Conservation (phyloP, 106 monocot species). For the Xerophyta viscosa region DNA sequence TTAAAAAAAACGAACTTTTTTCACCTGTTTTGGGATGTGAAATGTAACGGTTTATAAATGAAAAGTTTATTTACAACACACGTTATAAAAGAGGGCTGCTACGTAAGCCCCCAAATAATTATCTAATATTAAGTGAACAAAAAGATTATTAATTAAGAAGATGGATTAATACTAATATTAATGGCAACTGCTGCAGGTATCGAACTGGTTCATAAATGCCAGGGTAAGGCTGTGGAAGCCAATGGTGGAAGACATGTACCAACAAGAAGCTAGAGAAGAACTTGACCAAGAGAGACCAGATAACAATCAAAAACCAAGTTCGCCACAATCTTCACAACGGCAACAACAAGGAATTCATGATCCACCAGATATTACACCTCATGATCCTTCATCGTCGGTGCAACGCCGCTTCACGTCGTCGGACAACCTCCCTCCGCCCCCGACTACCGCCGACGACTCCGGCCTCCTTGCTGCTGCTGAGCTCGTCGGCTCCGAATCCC, state of each 20-base stretch:
- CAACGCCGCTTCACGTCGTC: conserved; percentile 3
- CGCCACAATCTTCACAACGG: conserved; percentile 13
- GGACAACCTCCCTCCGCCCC: background rate
- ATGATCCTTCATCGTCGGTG: conserved; percentile 4
- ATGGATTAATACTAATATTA: background rate
- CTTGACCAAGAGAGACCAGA: conserved; percentile 13
- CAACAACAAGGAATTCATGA: conserved; percentile 18
- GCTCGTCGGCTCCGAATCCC: conserved; percentile 15
- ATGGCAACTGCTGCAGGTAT: conserved; percentile 75
- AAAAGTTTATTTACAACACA: too few relatives aligned
- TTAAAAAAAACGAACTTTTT: too few relatives aligned
- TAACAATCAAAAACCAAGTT: conserved; percentile 19
- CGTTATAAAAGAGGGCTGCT: too few relatives aligned
- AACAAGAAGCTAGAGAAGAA: conserved; percentile 62
- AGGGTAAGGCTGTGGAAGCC: conserved; percentile 95
- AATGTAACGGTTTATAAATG: too few relatives aligned
- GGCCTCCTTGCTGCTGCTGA: conserved; percentile 18
- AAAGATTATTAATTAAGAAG: background rate
- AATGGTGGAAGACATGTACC: conserved; percentile 99
- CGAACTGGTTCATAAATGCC: conserved; percentile 99
- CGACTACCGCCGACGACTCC: background rate
- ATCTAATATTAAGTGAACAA: too few relatives aligned
- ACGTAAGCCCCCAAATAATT: too few relatives aligned
- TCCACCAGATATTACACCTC: too few relatives aligned
- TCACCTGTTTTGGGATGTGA: too few relatives aligned